These are phyloP conservation scores for Phytophthora multivora DNA, from an alignment of 352 stramenopile species.

Conservation along the genomic window DNA sequence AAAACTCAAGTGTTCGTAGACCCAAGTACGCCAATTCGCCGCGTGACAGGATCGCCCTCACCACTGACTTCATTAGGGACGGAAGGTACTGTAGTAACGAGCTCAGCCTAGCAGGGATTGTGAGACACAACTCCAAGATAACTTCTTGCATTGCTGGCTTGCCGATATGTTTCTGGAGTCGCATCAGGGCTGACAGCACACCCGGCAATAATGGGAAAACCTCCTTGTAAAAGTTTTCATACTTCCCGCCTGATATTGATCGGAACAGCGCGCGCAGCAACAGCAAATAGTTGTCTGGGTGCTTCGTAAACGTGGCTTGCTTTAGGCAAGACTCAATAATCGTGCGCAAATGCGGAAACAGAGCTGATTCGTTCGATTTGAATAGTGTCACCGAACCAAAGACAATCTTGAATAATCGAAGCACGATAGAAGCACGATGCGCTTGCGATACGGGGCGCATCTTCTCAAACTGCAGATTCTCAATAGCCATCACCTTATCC, in stretches of 20 bases:
- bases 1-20: slow-evolving; percentile 97
- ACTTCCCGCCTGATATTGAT: slow-evolving; percentile 97
- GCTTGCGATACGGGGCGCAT: slow-evolving; percentile 76
- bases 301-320: slow-evolving; percentile 89
- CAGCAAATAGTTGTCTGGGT: slow-evolving; percentile 95
- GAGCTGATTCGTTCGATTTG: slow-evolving; percentile 94
- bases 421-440: slow-evolving; percentile 86
- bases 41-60: slow-evolving; percentile 93
- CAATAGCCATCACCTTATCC: slow-evolving; percentile 77
- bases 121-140: slow-evolving; percentile 96
- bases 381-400: slow-evolving; percentile 96
- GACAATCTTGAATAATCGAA: slow-evolving; percentile 95
- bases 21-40: slow-evolving; percentile 96
- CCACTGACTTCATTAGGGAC: slow-evolving; percentile 95
- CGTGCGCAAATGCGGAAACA: slow-evolving; percentile 93
- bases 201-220: slow-evolving; percentile 93
- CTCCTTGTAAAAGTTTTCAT: slow-evolving; percentile 98
- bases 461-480: slow-evolving; percentile 75
- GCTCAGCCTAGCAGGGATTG: slow-evolving; percentile 95
- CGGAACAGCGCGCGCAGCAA: slow-evolving; percentile 95
- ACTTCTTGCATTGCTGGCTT: slow-evolving; percentile 90
- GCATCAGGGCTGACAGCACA: slow-evolving; percentile 94
- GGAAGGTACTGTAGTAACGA: slow-evolving; percentile 97
- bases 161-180: slow-evolving; percentile 90
- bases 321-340: slow-evolving; percentile 94